phyloP scores from a whole-genome alignment of 345 rosid species.

The Citrus sinensis region DVS_A1.0 CM039167.1:7272001-7272500 shows the following conservation, averaged over 20 bases:
- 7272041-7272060: neutral
- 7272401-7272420: neutral
- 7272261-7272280: too few species aligned
- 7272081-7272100: neutral
- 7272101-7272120: neutral
- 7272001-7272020: neutral
- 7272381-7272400: too few species aligned
- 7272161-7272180: neutral
- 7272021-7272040: too few species aligned
- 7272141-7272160: neutral
- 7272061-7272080: too few species aligned
- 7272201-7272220: neutral
- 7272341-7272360: too few species aligned
- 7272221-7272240: neutral
- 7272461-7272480: slow-evolving; percentile 1
- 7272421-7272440: neutral
- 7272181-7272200: neutral
- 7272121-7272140: neutral
- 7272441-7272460: neutral
- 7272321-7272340: too few species aligned
- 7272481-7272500: neutral
- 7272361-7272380: too few species aligned
- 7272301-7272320: too few species aligned
- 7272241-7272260: too few species aligned
- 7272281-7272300: too few species aligned